These are phyloP conservation scores for Penicillium hesseltinei DNA, from an alignment of 2,329 filamentous ascomycete genomes.

Conservation along the genomic window DNA sequence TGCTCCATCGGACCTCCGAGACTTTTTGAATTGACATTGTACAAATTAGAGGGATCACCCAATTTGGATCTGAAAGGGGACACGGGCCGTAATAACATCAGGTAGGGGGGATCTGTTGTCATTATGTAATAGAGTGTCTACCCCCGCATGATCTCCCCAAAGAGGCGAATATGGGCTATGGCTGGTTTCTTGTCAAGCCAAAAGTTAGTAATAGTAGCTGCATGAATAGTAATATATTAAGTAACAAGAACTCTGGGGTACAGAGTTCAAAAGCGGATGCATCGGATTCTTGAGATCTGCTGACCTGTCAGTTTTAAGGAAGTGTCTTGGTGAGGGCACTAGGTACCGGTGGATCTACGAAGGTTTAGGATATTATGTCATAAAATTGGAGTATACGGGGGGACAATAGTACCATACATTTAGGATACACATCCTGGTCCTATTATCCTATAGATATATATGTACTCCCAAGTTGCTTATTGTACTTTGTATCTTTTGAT, in stretches of 20 bases:
- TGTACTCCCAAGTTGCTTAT: background rate
- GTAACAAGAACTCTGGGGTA: slow-evolving; percentile 26
- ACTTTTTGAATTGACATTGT: background rate
- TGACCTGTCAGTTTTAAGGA: slow-evolving; percentile 4
- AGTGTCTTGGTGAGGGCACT: background rate
- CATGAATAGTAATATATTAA: slow-evolving; percentile 14
- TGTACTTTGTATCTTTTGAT: background rate
- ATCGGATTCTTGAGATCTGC: background rate
- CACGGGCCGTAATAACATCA: slow-evolving; percentile 12
- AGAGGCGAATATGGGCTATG: slow-evolving; percentile 12
- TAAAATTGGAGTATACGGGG: background rate
- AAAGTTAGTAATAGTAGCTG: no score
- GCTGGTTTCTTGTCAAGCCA: background rate
- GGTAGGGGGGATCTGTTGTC: slow-evolving; percentile 8
- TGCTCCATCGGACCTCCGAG: background rate
- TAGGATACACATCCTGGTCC: no score
- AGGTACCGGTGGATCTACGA: background rate
- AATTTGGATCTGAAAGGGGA: background rate
- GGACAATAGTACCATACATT: background rate
- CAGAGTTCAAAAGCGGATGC: background rate
- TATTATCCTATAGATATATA: background rate
- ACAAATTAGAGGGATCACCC: background rate
- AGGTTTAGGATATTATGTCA: slow-evolving; percentile 7
- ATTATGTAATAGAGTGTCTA: slow-evolving; percentile 22
- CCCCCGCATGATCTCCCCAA: slow-evolving; percentile 25